phyloP scores from a whole-genome alignment of 352 stramenopile genomes.

The Blastocystis sp. region DNA sequence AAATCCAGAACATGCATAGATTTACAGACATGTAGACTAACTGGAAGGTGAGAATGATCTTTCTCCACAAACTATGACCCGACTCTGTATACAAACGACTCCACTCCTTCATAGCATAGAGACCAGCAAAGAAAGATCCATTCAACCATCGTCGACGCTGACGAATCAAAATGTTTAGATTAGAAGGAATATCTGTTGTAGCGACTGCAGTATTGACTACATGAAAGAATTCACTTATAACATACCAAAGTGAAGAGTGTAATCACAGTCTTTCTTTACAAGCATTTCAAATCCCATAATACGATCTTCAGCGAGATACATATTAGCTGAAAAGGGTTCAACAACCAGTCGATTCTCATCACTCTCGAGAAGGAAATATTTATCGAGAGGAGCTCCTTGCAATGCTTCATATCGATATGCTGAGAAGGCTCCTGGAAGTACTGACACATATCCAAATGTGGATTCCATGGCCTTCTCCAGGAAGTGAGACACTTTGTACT shows the following conservation, averaged over 20 bases:
- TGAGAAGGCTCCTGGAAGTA: constrained; percentile 72
- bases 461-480: constrained; percentile 72
- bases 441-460: constrained; percentile 72
- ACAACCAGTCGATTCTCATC: constrained; percentile 70
- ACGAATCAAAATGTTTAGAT: constrained; percentile 75
- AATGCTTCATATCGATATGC: constrained; percentile 71
- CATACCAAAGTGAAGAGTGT: constrained; percentile 73
- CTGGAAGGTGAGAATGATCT: constrained; percentile 70
- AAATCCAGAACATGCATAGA: background rate
- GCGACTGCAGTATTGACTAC: constrained; percentile 71
- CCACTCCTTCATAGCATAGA: constrained; percentile 76
- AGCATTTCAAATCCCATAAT: constrained; percentile 77
- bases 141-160: constrained; percentile 76
- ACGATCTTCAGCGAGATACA: constrained; percentile 77
- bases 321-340: constrained; percentile 76
- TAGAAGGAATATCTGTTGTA: constrained; percentile 72
- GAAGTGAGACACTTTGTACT: constrained; percentile 73
- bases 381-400: constrained; percentile 70
- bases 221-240: background rate
- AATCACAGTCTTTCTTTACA: constrained; percentile 71
- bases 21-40: constrained; percentile 70
- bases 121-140: constrained; percentile 75
- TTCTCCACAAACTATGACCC: constrained; percentile 69
- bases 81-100: constrained; percentile 73
- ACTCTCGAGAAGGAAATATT: constrained; percentile 71